Conservation (phyloP, 768 basidiomycete species). For the Basidioascus undulatus region DNA sequence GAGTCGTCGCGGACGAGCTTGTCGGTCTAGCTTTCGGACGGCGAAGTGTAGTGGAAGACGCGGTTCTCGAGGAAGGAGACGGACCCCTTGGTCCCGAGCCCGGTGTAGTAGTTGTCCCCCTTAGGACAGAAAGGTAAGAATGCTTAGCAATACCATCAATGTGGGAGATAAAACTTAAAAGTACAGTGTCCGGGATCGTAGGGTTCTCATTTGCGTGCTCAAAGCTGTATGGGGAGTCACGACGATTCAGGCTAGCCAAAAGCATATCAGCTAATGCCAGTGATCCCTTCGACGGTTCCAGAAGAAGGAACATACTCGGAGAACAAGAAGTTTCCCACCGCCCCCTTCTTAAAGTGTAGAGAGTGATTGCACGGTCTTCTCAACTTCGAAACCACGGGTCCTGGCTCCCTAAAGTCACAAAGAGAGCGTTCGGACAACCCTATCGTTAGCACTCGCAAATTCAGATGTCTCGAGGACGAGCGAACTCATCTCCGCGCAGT, state of each 20-base stretch:
- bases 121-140: background rate
- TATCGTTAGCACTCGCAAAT: too few relatives aligned
- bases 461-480: too few relatives aligned
- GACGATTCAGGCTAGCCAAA: too few relatives aligned
- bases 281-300: too few relatives aligned
- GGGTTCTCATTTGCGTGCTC: slow-evolving; percentile 12
- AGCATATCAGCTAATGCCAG: too few relatives aligned
- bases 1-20: background rate
- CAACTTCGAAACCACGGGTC: slow-evolving; percentile 6
- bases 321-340: slow-evolving; percentile 11
- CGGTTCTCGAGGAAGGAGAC: slow-evolving; percentile 5
- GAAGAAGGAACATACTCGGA: slow-evolving; percentile 6
- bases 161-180: background rate
- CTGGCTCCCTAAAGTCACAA: too few relatives aligned
- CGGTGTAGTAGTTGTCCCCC: slow-evolving; percentile 6
- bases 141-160: background rate
- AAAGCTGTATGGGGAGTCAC: slow-evolving; percentile 6
- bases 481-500: slow-evolving; percentile 6
- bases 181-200: slow-evolving; percentile 1
- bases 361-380: slow-evolving; percentile 9
- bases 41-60: slow-evolving; percentile 3
- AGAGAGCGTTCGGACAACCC: too few relatives aligned
- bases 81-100: slow-evolving; percentile 8
- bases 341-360: slow-evolving; percentile 8
- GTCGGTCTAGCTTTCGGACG: slow-evolving; percentile 2